Evolutionary conservation across 257 asterid species (phyloP).

Genomic region (Solanum paucissectum): DNA sequence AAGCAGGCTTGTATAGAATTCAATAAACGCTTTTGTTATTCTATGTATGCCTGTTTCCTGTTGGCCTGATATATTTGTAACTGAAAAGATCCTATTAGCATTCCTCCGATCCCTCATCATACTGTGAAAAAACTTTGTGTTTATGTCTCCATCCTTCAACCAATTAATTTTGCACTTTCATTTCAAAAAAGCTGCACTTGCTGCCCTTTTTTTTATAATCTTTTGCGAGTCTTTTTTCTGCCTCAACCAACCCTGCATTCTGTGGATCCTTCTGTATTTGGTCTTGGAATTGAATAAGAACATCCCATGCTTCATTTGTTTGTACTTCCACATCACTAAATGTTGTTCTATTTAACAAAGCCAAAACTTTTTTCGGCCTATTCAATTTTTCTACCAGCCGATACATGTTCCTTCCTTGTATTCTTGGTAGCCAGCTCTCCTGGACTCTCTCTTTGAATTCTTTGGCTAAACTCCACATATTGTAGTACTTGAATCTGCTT

Average conservation of each 20-base stretch:
- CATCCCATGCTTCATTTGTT: background rate
- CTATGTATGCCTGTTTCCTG: rapidly evolving
- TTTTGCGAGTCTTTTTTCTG: background rate
- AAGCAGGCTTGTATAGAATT: too few species aligned
- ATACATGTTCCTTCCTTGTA: background rate
- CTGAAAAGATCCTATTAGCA: too few species aligned
- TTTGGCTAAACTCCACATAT: background rate
- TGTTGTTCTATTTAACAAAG: background rate
- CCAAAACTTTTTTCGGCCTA: too few species aligned
- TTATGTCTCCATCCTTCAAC: background rate
- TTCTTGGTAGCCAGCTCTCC: background rate
- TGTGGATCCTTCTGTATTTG: background rate
- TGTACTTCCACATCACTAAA: background rate
- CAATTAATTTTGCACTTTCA: background rate
- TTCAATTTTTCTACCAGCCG: background rate
- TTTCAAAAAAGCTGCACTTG: background rate
- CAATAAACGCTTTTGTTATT: too few species aligned
- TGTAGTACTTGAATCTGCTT: background rate
- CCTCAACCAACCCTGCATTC: background rate
- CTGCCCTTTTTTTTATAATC: background rate
- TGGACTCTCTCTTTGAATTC: too few species aligned
- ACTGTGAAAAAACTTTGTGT: background rate
- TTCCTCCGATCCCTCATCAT: too few species aligned
- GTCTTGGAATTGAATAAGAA: background rate
- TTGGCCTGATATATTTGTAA: background rate